Evolutionary conservation across 2,329 filamentous ascomycete species (phyloP), one percentile per base, ranked within the genome.

Genomic region (Metarhizium guizhouense): DNA sequence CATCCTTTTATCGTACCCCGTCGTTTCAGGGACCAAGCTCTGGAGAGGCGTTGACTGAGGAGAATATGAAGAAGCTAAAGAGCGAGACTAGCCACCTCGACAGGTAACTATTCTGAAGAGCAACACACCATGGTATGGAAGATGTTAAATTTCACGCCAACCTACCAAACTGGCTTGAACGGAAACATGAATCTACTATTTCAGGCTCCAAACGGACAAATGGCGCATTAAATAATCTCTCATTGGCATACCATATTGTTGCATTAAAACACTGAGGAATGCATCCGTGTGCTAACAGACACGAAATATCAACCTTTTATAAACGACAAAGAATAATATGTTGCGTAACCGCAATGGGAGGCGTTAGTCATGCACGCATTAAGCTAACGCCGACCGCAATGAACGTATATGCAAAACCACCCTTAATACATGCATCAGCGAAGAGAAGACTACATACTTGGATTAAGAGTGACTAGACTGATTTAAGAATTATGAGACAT

Each of bases 51-150:
- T 61, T 82, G 58, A 82, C 79, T 1, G 75, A 79, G 58, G 79
- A 79, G 62, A 82, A 82, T 60, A 68, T 82, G 50, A 77, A 74
- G 40, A 77, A 70, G 58, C 61, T 81, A 48, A 71, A 72, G 56
- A 68, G 66, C 56, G 70, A 75, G 55, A 71, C 58, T 1, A 49
- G 56, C 36, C 56, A 18, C 11, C 32, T n/a, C 11, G 45, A 30
- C 10, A 13, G 20, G 6, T 48, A 48, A 11, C 6, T 30, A 6
- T 45, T 11, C 10, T 34, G 32, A 20, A 13, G 18, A 6, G n/a
- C 8, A 20, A 6, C 11, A 40, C 38, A 40, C 38, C 38, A 5
- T 40, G 14, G 5, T 16, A 40, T 40, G 8, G 38, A 40, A 13
- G 13, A 5, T 5, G 10, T 40, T 40, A 5, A 16, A 16, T 11